Conservation (phyloP, 2,329 filamentous ascomycete genomes). For the Cryphonectria nitschkei region DNA sequence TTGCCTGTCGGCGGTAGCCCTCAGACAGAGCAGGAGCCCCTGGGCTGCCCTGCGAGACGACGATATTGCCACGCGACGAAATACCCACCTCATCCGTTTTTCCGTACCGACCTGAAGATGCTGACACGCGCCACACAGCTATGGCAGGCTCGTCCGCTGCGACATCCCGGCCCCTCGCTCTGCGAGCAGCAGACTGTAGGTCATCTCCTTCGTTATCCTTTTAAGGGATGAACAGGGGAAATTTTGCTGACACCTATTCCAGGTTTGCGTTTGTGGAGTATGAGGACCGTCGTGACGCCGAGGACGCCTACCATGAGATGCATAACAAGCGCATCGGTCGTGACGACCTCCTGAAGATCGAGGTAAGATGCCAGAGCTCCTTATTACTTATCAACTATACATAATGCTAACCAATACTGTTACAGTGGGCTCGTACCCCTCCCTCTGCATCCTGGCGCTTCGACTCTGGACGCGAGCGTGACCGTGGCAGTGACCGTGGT, state of each 20-base stretch:
- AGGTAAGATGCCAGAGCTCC: slow-evolving; percentile 63
- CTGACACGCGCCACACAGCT: slow-evolving; percentile 64
- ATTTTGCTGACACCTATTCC: slow-evolving; percentile 19
- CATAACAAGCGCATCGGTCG: slow-evolving; percentile 98
- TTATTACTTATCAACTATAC: neutral
- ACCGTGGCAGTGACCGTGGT: slow-evolving; percentile 44
- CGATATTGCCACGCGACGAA: slow-evolving; percentile 36
- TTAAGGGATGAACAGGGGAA: neutral
- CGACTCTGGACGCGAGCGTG: slow-evolving; percentile 83
- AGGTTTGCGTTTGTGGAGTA: slow-evolving; percentile 99
- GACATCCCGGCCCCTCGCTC: slow-evolving; percentile 97
- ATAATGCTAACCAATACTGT: slow-evolving; percentile 30
- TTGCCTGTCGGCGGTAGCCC: slow-evolving; percentile 39
- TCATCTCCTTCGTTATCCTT: slow-evolving; percentile 35
- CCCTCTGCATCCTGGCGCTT: slow-evolving; percentile 98
- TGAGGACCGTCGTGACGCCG: slow-evolving; percentile 95
- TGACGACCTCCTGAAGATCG: slow-evolving; percentile 95
- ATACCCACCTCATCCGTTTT: slow-evolving; percentile 32
- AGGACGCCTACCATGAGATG: slow-evolving; percentile 99
- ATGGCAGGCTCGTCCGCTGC: slow-evolving; percentile 95
- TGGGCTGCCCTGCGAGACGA: slow-evolving; percentile 37
- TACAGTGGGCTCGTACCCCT: slow-evolving; percentile 96
- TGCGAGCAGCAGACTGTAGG: slow-evolving; percentile 92
- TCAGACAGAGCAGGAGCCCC: slow-evolving; percentile 25
- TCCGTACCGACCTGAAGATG: slow-evolving; percentile 46